These are phyloP conservation scores for Camelina neglecta DNA, from an alignment of 345 rosid species.

Conservation along the genomic window DNA sequence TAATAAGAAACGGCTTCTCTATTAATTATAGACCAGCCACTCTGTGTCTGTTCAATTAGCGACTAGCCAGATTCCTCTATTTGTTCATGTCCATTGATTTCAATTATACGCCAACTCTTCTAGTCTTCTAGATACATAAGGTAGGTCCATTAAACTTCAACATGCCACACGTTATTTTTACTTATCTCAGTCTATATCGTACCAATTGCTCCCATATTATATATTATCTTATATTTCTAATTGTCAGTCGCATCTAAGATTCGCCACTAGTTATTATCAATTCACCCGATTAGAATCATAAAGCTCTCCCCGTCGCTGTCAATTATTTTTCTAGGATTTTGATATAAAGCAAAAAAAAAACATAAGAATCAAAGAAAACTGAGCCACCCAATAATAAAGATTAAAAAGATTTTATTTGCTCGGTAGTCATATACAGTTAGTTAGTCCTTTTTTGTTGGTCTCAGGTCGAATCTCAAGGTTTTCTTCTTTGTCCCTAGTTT, in stretches of 20 bases:
- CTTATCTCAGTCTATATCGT: conserved; percentile 11
- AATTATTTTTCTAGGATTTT: not conserved
- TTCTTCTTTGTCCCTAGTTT: too few relatives aligned
- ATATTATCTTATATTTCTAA: conserved; percentile 7
- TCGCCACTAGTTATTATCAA: conserved; percentile 1
- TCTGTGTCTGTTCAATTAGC: conserved; percentile 38
- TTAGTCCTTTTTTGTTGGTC: too few relatives aligned
- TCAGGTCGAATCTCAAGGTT: too few relatives aligned
- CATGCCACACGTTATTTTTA: conserved; percentile 38
- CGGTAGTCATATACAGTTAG: too few relatives aligned
- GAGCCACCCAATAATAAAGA: not conserved
- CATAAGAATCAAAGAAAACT: not conserved
- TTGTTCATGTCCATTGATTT: conserved; percentile 33
- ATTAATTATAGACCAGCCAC: conserved; percentile 31
- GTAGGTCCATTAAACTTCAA: conserved; percentile 33
- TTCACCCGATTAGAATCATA: not conserved
- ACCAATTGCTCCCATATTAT: conserved; percentile 5
- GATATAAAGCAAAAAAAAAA: not conserved
- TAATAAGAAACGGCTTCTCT: conserved; percentile 12
- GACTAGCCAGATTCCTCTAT: conserved; percentile 38
- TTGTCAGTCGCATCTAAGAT: conserved; percentile 22
- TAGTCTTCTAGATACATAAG: conserved; percentile 14
- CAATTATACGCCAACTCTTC: conserved; percentile 29
- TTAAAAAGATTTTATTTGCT: too few relatives aligned
- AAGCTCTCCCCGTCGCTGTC: conserved; percentile 16